A percentile compares a stretch with the other conserved stretches of the same genome.
These are phyloP conservation scores for Sicyos edulis DNA, from an alignment of 306 rosid species.

Conservation along the genomic window DNA sequence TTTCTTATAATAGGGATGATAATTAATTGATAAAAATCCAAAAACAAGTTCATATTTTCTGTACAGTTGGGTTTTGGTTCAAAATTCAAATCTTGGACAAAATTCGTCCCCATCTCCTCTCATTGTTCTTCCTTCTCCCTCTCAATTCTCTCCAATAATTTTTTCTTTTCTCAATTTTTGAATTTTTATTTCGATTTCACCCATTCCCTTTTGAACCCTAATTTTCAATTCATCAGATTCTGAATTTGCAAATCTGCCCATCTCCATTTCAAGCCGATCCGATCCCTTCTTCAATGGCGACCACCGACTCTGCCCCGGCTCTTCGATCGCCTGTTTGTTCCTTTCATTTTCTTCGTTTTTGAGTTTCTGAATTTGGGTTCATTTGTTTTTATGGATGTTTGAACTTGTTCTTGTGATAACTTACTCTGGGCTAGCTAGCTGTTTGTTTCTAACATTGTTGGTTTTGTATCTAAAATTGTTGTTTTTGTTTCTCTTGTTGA, in stretches of 20 bases:
- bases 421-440: not conserved
- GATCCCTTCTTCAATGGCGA: conserved; percentile 32
- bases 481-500: not conserved
- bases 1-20: too few relatives aligned
- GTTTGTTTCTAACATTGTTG: too few relatives aligned
- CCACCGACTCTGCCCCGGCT: conserved; percentile 32
- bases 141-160: not conserved
- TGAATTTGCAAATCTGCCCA: not conserved
- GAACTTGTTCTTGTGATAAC: too few relatives aligned
- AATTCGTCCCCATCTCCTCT: conserved; percentile 2
- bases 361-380: not conserved
- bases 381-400: not conserved
- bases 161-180: not conserved
- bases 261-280: conserved; percentile 22
- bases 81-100: conserved; percentile 9
- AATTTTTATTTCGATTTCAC: not conserved
- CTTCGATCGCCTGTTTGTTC: too few relatives aligned
- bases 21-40: too few relatives aligned
- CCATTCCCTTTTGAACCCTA: not conserved
- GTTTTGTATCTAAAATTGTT: not conserved
- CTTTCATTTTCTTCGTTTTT: not conserved
- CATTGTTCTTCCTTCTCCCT: not conserved
- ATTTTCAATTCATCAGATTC: not conserved
- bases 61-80: too few relatives aligned
- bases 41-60: too few relatives aligned